Evolutionary conservation across 495 filamentous ascomycete species (phyloP).

Genomic region (Daldinia childiae): DNA sequence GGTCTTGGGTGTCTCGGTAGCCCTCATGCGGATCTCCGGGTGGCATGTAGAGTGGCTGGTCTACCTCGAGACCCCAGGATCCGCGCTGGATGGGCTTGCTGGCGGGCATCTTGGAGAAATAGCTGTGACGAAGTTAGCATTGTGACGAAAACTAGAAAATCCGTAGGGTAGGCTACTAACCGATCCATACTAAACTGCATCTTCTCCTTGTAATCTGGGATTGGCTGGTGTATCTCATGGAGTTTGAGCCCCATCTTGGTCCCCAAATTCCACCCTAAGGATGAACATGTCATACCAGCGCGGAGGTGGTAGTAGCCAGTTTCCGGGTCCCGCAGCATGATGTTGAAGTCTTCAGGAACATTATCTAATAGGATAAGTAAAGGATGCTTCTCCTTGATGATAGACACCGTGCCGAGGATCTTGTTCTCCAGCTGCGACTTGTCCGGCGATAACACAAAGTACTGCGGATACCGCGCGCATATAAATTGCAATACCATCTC

Average conservation of each 20-base stretch:
- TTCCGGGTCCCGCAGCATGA: conserved; percentile 76
- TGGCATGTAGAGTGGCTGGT: conserved; percentile 80
- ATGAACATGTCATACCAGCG: conserved; percentile 81
- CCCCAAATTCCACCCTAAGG: conserved; percentile 81
- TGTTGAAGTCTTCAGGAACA: conserved; percentile 87
- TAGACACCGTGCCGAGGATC: conserved; percentile 72
- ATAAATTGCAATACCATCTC: conserved; percentile 87
- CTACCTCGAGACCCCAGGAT: conserved; percentile 87
- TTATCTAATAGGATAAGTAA: conserved; percentile 81
- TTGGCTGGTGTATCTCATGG: conserved; percentile 76
- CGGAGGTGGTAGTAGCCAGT: conserved; percentile 80
- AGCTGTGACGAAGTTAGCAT: conserved; percentile 51
- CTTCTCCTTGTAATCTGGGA: conserved; percentile 91
- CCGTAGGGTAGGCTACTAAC: conserved; percentile 25
- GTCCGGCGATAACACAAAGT: conserved; percentile 72
- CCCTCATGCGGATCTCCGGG: conserved; percentile 74
- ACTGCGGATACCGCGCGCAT: conserved; percentile 79
- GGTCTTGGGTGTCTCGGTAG: conserved; percentile 64
- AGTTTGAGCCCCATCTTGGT: conserved; percentile 79
- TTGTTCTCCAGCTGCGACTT: conserved; percentile 72
- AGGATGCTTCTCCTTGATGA: conserved; percentile 70
- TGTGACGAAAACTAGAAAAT: neutral
- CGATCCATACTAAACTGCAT: conserved; percentile 91
- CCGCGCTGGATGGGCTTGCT: conserved; percentile 83
- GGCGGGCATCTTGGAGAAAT: conserved; percentile 80